Conservation (phyloP, 2,329 filamentous ascomycete species). For the Fusarium sp. region DNA sequence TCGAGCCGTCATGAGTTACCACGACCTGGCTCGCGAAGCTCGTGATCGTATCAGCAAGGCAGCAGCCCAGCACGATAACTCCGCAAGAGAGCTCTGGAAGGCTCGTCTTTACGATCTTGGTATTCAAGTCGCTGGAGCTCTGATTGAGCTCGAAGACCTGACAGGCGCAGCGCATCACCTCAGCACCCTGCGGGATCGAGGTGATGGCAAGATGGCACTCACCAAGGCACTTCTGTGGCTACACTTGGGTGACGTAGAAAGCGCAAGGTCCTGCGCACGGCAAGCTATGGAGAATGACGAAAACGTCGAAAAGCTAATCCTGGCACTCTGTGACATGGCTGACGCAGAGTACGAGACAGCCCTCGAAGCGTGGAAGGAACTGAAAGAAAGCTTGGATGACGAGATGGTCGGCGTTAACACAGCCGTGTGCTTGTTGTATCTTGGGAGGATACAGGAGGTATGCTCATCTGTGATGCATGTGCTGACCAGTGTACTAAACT, state of each 20-base stretch:
- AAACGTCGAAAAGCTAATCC: slow-evolving; percentile 60
- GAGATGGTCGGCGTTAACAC: slow-evolving; percentile 84
- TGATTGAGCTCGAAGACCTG: slow-evolving; percentile 89
- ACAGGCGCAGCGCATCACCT: slow-evolving; percentile 82
- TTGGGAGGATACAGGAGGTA: slow-evolving; percentile 78
- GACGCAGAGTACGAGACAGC: slow-evolving; percentile 77
- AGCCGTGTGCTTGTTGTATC: slow-evolving; percentile 85
- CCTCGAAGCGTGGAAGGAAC: slow-evolving; percentile 66
- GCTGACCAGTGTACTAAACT: slow-evolving; percentile 16
- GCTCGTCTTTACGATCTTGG: slow-evolving; percentile 79
- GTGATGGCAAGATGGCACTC: slow-evolving; percentile 54
- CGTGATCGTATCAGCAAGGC: slow-evolving; percentile 66
- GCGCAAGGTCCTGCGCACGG: slow-evolving; percentile 66
- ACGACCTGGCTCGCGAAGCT: slow-evolving; percentile 85
- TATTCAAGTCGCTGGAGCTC: slow-evolving; percentile 68
- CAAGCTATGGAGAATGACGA: slow-evolving; percentile 43
- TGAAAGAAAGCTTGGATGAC: slow-evolving; percentile 56
- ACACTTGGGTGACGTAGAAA: slow-evolving; percentile 78
- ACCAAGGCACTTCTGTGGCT: slow-evolving; percentile 76
- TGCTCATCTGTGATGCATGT: slow-evolving; percentile 22
- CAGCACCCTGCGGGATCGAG: slow-evolving; percentile 59
- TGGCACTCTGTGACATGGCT: slow-evolving; percentile 79
- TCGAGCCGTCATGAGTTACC: slow-evolving; percentile 87
- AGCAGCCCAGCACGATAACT: slow-evolving; percentile 55
- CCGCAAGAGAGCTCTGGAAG: slow-evolving; percentile 74